Evolutionary conservation across 164 flowering plant species (phyloP), one percentile per base, ranked within the genome.

Genomic region (Nymphaea colorata): DNA sequence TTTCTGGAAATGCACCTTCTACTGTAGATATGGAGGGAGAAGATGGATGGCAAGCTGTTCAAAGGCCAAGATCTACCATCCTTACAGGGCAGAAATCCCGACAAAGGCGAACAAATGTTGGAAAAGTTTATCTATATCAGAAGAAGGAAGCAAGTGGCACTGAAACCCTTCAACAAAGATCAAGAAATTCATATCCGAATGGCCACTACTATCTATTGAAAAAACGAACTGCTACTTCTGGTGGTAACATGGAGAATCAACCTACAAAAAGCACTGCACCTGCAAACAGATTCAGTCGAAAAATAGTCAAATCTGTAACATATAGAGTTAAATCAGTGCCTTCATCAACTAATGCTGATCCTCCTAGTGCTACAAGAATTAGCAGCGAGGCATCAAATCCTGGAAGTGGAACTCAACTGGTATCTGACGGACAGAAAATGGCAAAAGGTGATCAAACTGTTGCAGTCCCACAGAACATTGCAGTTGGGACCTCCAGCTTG

Each of bases 11-110:
- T 69, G 65, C 71, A 64, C 68, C 59, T 41, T 68, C 82, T 64
- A 91, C 84, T 81, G 45, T 77, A 67, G 81, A 76, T 67, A 74
- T 79, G 71, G 99, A 86, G 70, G 93, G 88, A 71, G 99, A 94
- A 6, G 97, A 94, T 69, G 97, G 97, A 44, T 94, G 99, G 99
- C 97, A 91, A 75, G 82, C 95, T 55, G 99, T 90, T 75, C 98
- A 89, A 76, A 81, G 87, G 80, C 89, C 92, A 53, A 79, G 92
- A 80, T 88, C 97, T 64, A 82, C 87, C 69, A 86, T 89, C 61
- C 82, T 80, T 14, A 77, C 81, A 71, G 83, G 89, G 42, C 82
- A 87, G 67, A 79, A 86, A 41, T 47, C 81, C 61, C 82, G 86
- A 82, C 93, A 94, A 73, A 81, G 89, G 44, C 71, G 89, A 25